Conservation (phyloP, 192 early-diverging fungal species). For the Pilobolus umbonatus region DNA sequence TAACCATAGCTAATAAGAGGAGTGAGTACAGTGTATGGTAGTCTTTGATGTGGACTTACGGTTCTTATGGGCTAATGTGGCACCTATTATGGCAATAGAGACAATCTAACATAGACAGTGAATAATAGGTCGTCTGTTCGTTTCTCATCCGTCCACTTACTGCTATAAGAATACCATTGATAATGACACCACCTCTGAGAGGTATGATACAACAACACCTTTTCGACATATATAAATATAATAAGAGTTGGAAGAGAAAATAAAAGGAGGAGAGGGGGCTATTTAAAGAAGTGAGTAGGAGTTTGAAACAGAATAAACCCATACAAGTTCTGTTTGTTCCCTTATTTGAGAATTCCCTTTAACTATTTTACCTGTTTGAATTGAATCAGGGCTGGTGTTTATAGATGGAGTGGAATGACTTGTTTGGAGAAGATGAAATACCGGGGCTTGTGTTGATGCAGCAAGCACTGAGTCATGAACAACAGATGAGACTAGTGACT, state of each 20-base stretch:
- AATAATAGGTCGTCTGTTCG: no score
- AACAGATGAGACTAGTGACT: conserved; percentile 29
- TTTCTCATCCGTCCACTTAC: conserved; percentile 14
- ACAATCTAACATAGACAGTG: conserved; percentile 20
- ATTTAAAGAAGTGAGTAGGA: not conserved
- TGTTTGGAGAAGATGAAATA: conserved; percentile 22
- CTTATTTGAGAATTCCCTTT: no score
- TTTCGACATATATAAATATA: conserved; percentile 19
- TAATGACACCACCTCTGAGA: conserved; percentile 15
- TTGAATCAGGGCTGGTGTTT: no score
- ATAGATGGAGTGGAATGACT: conserved; percentile 10
- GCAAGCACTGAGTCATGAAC: conserved; percentile 24
- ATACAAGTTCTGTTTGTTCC: not conserved
- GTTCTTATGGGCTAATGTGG: conserved; percentile 30
- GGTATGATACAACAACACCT: conserved; percentile 34
- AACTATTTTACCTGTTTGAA: no score
- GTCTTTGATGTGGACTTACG: conserved; percentile 17
- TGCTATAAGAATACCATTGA: conserved; percentile 11
- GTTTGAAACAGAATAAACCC: not conserved
- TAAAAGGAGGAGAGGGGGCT: not conserved
- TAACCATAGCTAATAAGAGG: conserved; percentile 24
- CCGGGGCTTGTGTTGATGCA: conserved; percentile 23
- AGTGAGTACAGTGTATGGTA: not conserved
- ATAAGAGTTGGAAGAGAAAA: not conserved
- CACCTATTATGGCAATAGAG: conserved; percentile 13